Base-by-base conservation (phyloP, 2,329 filamentous ascomycete genomes). In the Colletotrichum higginsianum region DNA sequence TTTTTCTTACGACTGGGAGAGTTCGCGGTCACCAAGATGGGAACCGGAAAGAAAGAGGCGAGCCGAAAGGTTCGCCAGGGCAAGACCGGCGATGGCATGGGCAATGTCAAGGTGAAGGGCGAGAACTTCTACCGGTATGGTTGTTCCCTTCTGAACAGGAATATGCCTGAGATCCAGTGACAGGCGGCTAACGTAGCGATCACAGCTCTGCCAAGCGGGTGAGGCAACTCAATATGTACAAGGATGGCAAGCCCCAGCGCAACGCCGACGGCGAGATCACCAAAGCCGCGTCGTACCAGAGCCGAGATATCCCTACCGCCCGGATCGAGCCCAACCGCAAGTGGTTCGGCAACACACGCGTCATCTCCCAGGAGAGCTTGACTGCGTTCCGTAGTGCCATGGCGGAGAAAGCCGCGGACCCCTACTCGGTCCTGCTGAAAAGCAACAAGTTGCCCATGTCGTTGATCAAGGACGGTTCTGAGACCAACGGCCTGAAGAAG, bases 361-460 rank as follows among this genome's bases (percentile, higher is more conserved):
- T 91, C 62, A 97, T 98, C 78, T 94, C 93, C 1, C 96, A 98
- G 80, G 94, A 97, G 80, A 94, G 94, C 3, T 87, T 98, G 74
- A 90, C 89, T 55, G 91, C 93, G 2, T 99, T 99, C 84, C 91
- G 96, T 73, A 92, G 95, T 72, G 96, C 96, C 35, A 96, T 99
- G 83, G 94, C 94, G 52, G 95, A 97, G 82, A 93, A 95, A 82
- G 92, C 94, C 63, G 91, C 92, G 21, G 95, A 99, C 79, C 96
- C 96, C 0, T 98, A 98, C 82, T 92, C 93, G 72, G 96, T 98
- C 72, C 89, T 98, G n/a, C 87, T 99, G 75, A 98, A 98, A 86
- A 93, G 93, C 76, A 98, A 98, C 84, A 98, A 98, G 86, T 88
- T 99, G 60, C 96, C 96, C 50, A 96, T 99, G 94, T 96, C 91